Conservation (phyloP, 805 yeast species). For the Zygosaccharomyces gambellarensis region DNA sequence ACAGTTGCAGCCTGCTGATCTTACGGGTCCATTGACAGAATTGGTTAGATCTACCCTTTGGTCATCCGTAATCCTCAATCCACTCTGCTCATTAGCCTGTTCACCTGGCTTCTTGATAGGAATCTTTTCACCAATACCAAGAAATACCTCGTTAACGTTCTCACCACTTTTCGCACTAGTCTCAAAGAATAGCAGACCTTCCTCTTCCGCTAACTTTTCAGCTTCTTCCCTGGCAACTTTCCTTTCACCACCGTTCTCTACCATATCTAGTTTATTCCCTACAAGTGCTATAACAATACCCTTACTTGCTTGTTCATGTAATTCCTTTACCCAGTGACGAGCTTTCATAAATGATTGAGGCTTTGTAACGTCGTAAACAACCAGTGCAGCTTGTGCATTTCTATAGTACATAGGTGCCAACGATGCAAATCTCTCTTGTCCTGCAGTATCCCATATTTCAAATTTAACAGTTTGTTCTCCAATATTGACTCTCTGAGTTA, state of each 20-base stretch:
- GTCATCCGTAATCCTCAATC: constrained; percentile 24
- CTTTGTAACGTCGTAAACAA: constrained; percentile 91
- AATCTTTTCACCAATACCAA: constrained; percentile 83
- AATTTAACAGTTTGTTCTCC: constrained; percentile 84
- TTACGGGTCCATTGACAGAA: constrained; percentile 30
- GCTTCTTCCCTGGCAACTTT: constrained; percentile 88
- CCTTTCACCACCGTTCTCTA: constrained; percentile 47
- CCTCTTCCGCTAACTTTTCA: constrained; percentile 80
- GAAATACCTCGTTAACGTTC: constrained; percentile 86
- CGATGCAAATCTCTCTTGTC: constrained; percentile 94
- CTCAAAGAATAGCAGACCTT: constrained; percentile 84
- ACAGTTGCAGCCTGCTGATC: constrained; percentile 34
- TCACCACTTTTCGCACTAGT: constrained; percentile 88
- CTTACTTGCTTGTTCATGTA: constrained; percentile 91
- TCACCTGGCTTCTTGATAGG: constrained; percentile 42
- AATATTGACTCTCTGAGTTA: constrained; percentile 88
- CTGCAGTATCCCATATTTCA: constrained; percentile 97
- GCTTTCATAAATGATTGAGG: constrained; percentile 94
- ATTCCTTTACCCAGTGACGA: constrained; percentile 95
- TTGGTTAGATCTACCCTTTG: constrained; percentile 35
- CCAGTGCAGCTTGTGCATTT: constrained; percentile 94
- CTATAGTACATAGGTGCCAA: constrained; percentile 97
- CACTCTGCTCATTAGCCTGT: constrained; percentile 20
- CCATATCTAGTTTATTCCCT: constrained; percentile 85
- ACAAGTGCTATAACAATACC: constrained; percentile 89